A percentile compares a stretch with the other conserved stretches of the same genome.
Evolutionary conservation across 2,329 filamentous ascomycete genomes (phyloP).

Genomic region (Alternaria incomplexa): DNA sequence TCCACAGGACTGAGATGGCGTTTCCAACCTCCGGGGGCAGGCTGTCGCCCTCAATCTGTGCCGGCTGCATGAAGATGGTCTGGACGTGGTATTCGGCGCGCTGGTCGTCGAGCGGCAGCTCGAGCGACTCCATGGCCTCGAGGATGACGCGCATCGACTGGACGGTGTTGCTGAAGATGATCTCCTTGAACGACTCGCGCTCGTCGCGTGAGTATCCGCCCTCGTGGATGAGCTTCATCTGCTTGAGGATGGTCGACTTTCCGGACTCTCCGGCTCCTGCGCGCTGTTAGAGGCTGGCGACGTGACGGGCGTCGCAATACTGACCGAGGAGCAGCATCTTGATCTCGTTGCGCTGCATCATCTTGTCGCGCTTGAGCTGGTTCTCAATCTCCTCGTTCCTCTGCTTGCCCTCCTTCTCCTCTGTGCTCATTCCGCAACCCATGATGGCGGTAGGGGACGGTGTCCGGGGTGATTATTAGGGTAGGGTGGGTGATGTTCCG

Average conservation of each 20-base stretch:
- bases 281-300: conserved; percentile 33
- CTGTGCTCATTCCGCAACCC: conserved; percentile 99
- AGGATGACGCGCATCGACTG: conserved; percentile 74
- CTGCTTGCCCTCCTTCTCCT: conserved; percentile 99
- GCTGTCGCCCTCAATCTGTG: conserved; percentile 94
- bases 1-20: conserved; percentile 91
- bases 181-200: conserved; percentile 73
- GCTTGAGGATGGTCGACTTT: conserved; percentile 92
- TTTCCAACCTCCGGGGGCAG: conserved; percentile 92
- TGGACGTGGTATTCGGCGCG: conserved; percentile 97
- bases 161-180: conserved; percentile 75
- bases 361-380: conserved; percentile 96
- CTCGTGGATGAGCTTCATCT: conserved; percentile 99
- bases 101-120: conserved; percentile 86
- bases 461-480: conserved; percentile 33
- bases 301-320: conserved; percentile 45
- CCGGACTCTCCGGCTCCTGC: conserved; percentile 96
- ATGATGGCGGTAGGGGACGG: conserved; percentile 65
- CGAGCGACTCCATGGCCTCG: conserved; percentile 72
- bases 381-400: conserved; percentile 99
- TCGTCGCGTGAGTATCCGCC: conserved; percentile 95
- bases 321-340: conserved; percentile 98
- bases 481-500: conserved; percentile 35
- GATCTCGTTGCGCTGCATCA: conserved; percentile 99
- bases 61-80: conserved; percentile 98